Evolutionary conservation across 2,329 filamentous ascomycete genomes (phyloP), one percentile per base, ranked within the genome.

Genomic region (Sordariomycetes sp.): DNA sequence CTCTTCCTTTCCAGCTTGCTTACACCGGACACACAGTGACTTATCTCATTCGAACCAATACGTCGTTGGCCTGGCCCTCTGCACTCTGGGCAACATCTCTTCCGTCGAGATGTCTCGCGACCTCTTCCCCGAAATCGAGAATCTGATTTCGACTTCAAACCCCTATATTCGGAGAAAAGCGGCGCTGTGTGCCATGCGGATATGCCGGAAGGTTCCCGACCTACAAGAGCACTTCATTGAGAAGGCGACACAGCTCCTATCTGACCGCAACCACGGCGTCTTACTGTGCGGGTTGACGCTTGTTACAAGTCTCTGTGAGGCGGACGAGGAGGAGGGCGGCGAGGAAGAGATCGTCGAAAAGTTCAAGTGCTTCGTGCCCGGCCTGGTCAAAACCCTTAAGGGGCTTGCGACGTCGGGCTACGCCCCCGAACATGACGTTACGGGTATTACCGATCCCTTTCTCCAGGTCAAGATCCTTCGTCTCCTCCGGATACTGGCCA

Each of bases 141-240:
- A 81, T 60, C 84, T 97, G 54, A 76, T 99, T 62, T 87, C 90
- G 50, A 96, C 91, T 54, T 86, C 90, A 56, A 99, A 99, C 70
- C 94, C 94, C n/a, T 99, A 99, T 69, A 96, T 99, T 68, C 83
- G 94, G 64, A 84, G 94, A 64, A 99, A 99, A 76, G 94, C 94
- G 20, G 94, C 94, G 3, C 80, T 99, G n/a, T 99, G 94, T 72
- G 94, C 94, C 55, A 99, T 99, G 94, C 84, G 91, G 63, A 96
- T 99, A 78, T 96, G 91, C 74, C 87, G 90, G 65, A 99, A 99
- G 72, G 94, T 99, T 12, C 94, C 95, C 6, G 94, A 99, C 69
- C 75, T 99, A 57, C 90, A 96, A 71, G 95, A 99, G 70, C 91
- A 99, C 72, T 99, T 99, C 67, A 69, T 96, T 59, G 94, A 99